Evolutionary conservation across 805 yeast species (phyloP).

Genomic region (Metschnikowia kunwiensis): DNA sequence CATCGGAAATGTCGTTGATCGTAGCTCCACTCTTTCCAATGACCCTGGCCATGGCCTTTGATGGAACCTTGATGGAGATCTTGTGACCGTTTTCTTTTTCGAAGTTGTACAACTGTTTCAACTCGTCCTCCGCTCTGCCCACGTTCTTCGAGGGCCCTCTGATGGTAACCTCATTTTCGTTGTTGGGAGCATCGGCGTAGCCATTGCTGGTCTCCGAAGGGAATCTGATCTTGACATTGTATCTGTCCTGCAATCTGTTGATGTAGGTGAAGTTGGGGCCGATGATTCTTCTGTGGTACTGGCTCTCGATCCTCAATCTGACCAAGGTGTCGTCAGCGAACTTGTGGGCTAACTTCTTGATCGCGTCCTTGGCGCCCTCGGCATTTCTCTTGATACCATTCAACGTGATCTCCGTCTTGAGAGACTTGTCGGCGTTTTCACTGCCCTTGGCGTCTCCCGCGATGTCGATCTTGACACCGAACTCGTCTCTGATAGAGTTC

Average conservation of each 20-base stretch:
- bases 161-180: conserved; percentile 61
- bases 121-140: conserved; percentile 75
- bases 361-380: conserved; percentile 61
- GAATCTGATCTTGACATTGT: conserved; percentile 76
- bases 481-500: conserved; percentile 65
- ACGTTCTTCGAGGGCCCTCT: conserved; percentile 93
- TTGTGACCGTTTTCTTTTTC: conserved; percentile 83
- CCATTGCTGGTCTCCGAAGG: conserved; percentile 42
- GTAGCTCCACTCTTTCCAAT: conserved; percentile 88
- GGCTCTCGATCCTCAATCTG: conserved; percentile 66
- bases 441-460: conserved; percentile 44
- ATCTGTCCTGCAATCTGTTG: conserved; percentile 82
- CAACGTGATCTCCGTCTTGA: conserved; percentile 45
- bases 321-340: conserved; percentile 78
- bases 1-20: conserved; percentile 75
- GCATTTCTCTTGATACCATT: conserved; percentile 78
- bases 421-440: conserved; percentile 21
- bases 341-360: conserved; percentile 58
- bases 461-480: conserved; percentile 73
- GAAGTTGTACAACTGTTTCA: conserved; percentile 76
- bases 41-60: conserved; percentile 72
- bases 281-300: conserved; percentile 76
- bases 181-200: conserved; percentile 39
- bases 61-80: conserved; percentile 62
- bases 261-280: conserved; percentile 82